Conservation (phyloP, 202 grass and related monocot species). For the Carex arenaria region DNA sequence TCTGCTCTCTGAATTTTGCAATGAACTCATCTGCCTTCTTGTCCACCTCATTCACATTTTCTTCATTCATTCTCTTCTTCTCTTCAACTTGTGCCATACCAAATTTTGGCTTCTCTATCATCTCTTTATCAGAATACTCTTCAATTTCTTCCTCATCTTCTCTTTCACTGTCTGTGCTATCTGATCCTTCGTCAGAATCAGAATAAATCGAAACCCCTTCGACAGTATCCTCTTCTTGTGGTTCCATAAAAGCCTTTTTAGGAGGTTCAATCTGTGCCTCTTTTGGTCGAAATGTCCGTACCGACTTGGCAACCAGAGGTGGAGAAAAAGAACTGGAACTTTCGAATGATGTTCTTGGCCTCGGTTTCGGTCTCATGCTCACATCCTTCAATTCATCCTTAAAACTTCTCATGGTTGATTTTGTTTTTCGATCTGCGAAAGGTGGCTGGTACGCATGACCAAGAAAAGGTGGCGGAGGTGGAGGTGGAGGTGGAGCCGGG, state of each 20-base stretch:
- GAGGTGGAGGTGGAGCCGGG: conserved; percentile 53
- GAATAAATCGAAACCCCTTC: conserved; percentile 37
- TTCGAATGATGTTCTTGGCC: conserved; percentile 43
- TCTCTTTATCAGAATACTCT: conserved; percentile 38
- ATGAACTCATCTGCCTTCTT: conserved; percentile 92
- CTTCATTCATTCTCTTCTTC: conserved; percentile 33
- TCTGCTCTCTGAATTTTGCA: conserved; percentile 78
- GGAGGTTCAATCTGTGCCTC: conserved; percentile 28
- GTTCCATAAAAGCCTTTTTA: conserved; percentile 11
- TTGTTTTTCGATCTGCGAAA: conserved; percentile 27
- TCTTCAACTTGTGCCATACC: conserved; percentile 15
- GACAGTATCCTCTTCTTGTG: conserved; percentile 36
- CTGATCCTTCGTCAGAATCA: conserved; percentile 43
- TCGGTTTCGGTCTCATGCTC: conserved; percentile 27
- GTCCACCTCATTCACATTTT: conserved; percentile 77
- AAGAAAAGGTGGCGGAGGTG: conserved; percentile 36
- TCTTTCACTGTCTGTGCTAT: conserved; percentile 48
- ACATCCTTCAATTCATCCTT: conserved; percentile 62
- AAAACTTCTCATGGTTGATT: conserved; percentile 33
- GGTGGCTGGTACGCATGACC: conserved; percentile 32
- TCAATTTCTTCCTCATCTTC: conserved; percentile 12
- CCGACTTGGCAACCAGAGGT: conserved; percentile 26
- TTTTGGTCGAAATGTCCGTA: conserved; percentile 46
- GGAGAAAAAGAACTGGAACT: conserved; percentile 24
- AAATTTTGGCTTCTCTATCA: not conserved